Conservation (phyloP, 2,329 filamentous ascomycete genomes). For the Penicillium sumatraense region DNA sequence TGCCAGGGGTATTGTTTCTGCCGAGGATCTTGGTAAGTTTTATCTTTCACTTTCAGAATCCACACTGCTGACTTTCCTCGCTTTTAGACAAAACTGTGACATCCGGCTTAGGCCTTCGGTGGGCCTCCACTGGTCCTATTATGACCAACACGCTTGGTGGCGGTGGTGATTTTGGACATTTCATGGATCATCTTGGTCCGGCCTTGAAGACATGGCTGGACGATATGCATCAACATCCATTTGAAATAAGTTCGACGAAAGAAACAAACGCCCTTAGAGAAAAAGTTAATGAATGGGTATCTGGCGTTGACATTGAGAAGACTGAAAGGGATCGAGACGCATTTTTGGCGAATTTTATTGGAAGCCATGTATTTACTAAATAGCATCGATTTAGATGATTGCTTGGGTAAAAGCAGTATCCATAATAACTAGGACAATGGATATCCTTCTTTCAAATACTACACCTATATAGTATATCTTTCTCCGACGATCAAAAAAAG, state of each 20-base stretch:
- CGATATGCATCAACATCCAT: conserved; percentile 17
- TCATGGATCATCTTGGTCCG: conserved; percentile 20
- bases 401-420: too few relatives aligned
- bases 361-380: too few relatives aligned
- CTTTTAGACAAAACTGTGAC: conserved; percentile 12
- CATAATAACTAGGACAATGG: too few relatives aligned
- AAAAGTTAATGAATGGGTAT: conserved; percentile 8
- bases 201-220: conserved; percentile 18
- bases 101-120: conserved; percentile 21
- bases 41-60: neutral
- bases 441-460: too few relatives aligned
- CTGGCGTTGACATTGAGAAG: conserved; percentile 4
- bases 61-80: neutral
- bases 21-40: conserved; percentile 18
- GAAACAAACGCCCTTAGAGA: conserved; percentile 1
- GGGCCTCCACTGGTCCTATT: conserved; percentile 19
- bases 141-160: conserved; percentile 22
- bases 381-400: too few relatives aligned
- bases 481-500: too few relatives aligned
- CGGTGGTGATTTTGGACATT: conserved; percentile 16
- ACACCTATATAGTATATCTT: too few relatives aligned
- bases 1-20: conserved; percentile 33
- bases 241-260: conserved; percentile 1
- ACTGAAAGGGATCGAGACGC: conserved; percentile 3
- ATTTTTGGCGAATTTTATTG: neutral